A percentile compares a stretch with the other conserved stretches of the same genome.
Evolutionary conservation across 2,329 filamentous ascomycete genomes (phyloP).

Genomic region (Diaporthe citrichinensis): DNA sequence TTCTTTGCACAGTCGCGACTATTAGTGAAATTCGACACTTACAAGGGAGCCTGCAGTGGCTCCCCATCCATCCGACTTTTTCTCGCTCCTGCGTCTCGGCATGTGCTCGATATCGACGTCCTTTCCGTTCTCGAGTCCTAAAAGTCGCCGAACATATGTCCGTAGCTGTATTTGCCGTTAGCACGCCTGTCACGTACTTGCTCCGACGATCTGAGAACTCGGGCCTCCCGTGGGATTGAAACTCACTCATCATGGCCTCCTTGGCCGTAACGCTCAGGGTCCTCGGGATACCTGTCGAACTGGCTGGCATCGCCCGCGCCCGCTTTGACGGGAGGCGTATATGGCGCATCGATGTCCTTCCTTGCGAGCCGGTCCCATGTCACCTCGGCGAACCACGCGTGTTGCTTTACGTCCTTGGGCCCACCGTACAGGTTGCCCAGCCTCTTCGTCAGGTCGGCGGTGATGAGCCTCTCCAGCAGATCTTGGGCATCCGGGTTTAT

Average conservation of each 20-base stretch:
- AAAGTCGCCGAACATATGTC: conserved; percentile 83
- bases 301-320: conserved; percentile 96
- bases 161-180: conserved; percentile 66
- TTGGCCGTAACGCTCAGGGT: conserved; percentile 91
- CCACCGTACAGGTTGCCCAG: conserved; percentile 95
- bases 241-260: conserved; percentile 89
- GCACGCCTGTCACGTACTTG: neutral
- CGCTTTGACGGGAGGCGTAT: conserved; percentile 94
- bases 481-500: conserved; percentile 96
- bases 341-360: conserved; percentile 98
- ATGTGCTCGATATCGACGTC: neutral
- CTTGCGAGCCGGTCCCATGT: conserved; percentile 95
- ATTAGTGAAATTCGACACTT: conserved; percentile 24
- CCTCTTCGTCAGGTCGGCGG: conserved; percentile 92
- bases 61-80: neutral
- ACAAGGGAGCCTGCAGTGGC: neutral
- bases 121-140: conserved; percentile 51
- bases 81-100: conserved; percentile 2
- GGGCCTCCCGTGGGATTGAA: neutral
- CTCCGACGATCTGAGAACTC: neutral
- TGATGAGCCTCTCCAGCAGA: conserved; percentile 92
- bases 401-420: conserved; percentile 92
- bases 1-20: conserved; percentile 29
- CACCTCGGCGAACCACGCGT: conserved; percentile 97
- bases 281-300: conserved; percentile 98